These are phyloP conservation scores for Mimosa pudica DNA, from an alignment of 306 rosid species.

Conservation along the genomic window DNA sequence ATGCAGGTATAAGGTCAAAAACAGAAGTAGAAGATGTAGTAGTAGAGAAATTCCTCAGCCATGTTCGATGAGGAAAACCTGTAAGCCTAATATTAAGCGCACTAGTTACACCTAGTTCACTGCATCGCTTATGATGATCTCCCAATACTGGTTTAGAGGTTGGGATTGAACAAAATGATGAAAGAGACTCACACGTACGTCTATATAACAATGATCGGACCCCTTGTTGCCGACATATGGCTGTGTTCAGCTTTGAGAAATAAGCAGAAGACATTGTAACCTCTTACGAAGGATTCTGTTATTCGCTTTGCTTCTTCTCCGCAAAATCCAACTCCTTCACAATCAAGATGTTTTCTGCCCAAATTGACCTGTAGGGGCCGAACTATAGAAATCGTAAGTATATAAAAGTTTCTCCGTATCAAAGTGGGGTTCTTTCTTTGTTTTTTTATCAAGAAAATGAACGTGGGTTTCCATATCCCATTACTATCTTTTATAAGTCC, in stretches of 20 bases:
- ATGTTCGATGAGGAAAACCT: conserved; percentile 41
- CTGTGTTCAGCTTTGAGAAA: conserved; percentile 57
- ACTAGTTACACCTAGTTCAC: conserved; percentile 2
- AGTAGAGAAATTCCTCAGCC: conserved; percentile 42
- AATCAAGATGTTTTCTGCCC: too few relatives aligned
- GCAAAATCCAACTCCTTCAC: conserved; percentile 32
- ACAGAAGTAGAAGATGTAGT: conserved; percentile 29
- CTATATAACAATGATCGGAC: conserved; percentile 43
- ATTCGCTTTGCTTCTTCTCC: too few relatives aligned
- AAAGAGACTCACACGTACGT: conserved; percentile 38
- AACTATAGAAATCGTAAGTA: too few relatives aligned
- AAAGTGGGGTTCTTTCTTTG: too few relatives aligned
- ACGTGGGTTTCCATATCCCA: too few relatives aligned
- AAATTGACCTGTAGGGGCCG: too few relatives aligned
- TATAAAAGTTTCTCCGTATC: too few relatives aligned
- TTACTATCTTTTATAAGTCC: too few relatives aligned
- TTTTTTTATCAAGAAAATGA: too few relatives aligned
- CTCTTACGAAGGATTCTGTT: too few relatives aligned
- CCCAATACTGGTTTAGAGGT: conserved; percentile 66
- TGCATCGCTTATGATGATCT: conserved; percentile 30
- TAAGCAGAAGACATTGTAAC: background rate
- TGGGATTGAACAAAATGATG: conserved; percentile 48
- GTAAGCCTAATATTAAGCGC: conserved; percentile 36
- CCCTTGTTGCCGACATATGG: conserved; percentile 40
- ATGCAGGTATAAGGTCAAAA: too few relatives aligned